Percentiles rank a stretch among this genome's conserved stretches.
phyloP scores from a whole-genome alignment of 192 early-diverging fungal genomes.

The Coemansia sp. region DNA sequence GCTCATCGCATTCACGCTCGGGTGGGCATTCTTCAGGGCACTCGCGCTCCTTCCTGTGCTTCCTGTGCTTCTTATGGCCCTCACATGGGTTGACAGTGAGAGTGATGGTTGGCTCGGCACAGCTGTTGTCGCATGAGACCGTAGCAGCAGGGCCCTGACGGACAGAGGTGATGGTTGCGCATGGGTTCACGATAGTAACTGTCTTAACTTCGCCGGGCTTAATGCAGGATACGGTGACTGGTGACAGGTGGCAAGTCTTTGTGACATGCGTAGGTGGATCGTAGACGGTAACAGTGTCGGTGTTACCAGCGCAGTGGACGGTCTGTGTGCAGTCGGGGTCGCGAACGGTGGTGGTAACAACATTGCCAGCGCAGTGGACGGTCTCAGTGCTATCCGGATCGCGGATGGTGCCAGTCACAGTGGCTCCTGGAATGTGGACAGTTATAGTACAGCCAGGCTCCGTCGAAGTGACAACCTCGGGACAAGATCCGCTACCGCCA shows the following conservation, averaged over 20 bases:
- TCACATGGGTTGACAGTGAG: conserved; percentile 50
- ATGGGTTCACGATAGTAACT: conserved; percentile 48
- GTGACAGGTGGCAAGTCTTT: conserved; percentile 51
- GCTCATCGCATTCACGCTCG: conserved; percentile 19
- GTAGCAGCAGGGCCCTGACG: conserved; percentile 31
- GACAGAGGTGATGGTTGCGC: conserved; percentile 32
- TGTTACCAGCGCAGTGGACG: conserved; percentile 33
- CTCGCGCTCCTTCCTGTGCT: conserved; percentile 15
- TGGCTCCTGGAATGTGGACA: conserved; percentile 28
- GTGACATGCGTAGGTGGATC: conserved; percentile 30
- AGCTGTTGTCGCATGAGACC: conserved; percentile 22
- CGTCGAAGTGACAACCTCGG: conserved; percentile 21
- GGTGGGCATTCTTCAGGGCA: conserved; percentile 15
- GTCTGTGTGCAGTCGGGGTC: conserved; percentile 37
- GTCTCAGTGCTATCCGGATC: conserved; percentile 35
- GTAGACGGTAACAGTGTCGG: conserved; percentile 25
- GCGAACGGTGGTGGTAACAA: conserved; percentile 24
- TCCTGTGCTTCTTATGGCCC: conserved; percentile 32
- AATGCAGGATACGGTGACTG: conserved; percentile 47
- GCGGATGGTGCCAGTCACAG: conserved; percentile 31
- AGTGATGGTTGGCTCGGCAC: conserved; percentile 45
- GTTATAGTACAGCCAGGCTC: conserved; percentile 23
- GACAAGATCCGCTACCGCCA: conserved; percentile 15
- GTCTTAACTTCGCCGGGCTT: conserved; percentile 46
- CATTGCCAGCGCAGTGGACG: conserved; percentile 24